Evolutionary conservation across 1,139 yeast genomes (phyloP).

Genomic region (Kodamaea suecica): DNA sequence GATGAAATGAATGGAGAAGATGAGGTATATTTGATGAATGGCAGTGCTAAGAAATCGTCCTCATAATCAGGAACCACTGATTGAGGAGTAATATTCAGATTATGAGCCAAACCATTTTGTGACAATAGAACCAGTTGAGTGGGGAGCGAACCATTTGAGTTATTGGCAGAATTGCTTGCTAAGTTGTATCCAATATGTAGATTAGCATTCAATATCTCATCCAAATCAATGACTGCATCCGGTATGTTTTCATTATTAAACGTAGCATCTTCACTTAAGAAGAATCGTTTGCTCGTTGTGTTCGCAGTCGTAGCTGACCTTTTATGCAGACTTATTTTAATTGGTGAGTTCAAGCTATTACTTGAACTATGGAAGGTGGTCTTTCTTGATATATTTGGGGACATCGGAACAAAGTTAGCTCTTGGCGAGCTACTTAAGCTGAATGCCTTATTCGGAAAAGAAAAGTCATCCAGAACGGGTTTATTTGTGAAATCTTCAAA

Average conservation of each 20-base stretch:
- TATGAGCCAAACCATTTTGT: not conserved
- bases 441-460: constrained; percentile 26
- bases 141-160: constrained; percentile 9
- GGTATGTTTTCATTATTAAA: constrained; percentile 39
- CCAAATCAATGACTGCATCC: constrained; percentile 62
- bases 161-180: constrained; percentile 6
- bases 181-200: constrained; percentile 26
- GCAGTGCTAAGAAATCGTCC: constrained; percentile 36
- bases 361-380: constrained; percentile 10
- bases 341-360: constrained; percentile 35
- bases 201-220: constrained; percentile 50
- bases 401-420: constrained; percentile 7
- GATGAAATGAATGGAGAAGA: constrained; percentile 26
- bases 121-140: not conserved
- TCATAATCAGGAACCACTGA: constrained; percentile 26
- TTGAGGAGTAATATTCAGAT: constrained; percentile 26
- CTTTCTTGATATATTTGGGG: constrained; percentile 12
- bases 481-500: constrained; percentile 34
- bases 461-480: constrained; percentile 21
- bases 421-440: constrained; percentile 1
- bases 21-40: constrained; percentile 29
- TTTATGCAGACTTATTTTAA: constrained; percentile 24
- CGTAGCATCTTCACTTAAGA: constrained; percentile 34
- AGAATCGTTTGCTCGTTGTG: constrained; percentile 24
- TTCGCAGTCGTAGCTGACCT: constrained; percentile 20